These are phyloP conservation scores for Bipolaris sorokiniana DNA, from an alignment of 2,329 filamentous ascomycete genomes.

Conservation along the genomic window DNA sequence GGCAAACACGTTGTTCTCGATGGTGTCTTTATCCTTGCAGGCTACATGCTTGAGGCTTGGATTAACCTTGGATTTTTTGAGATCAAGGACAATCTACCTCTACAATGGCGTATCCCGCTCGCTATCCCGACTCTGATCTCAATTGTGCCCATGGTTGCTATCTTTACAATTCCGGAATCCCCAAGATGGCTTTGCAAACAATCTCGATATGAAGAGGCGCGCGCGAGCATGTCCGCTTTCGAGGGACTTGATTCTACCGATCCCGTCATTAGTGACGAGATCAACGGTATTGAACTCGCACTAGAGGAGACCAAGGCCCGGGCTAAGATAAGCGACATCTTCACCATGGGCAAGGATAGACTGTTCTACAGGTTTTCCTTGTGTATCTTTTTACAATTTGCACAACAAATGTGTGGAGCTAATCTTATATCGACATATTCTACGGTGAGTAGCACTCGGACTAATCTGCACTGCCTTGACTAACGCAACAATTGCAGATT, in stretches of 20 bases:
- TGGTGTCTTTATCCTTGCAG: constrained; percentile 55
- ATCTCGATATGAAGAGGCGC: constrained; percentile 70
- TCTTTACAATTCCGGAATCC: constrained; percentile 74
- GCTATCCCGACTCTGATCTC: constrained; percentile 66
- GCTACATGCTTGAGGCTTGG: constrained; percentile 56
- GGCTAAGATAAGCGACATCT: constrained; percentile 64
- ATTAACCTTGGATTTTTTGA: constrained; percentile 64
- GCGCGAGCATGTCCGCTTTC: constrained; percentile 51
- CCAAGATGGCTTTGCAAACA: constrained; percentile 72
- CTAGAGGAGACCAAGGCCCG: constrained; percentile 58
- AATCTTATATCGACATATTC: constrained; percentile 59
- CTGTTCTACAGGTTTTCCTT: constrained; percentile 67
- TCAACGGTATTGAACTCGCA: constrained; percentile 65
- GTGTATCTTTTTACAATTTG: constrained; percentile 58
- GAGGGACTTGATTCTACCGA: constrained; percentile 49
- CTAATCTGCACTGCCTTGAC: constrained; percentile 47
- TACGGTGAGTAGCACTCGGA: constrained; percentile 51
- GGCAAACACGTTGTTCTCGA: constrained; percentile 52
- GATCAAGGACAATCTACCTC: constrained; percentile 57
- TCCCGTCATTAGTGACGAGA: constrained; percentile 64
- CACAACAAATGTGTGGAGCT: constrained; percentile 59
- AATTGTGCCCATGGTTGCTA: constrained; percentile 60
- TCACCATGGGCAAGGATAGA: constrained; percentile 64
- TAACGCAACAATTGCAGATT: constrained; percentile 33
- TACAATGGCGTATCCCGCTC: constrained; percentile 72